Base-by-base conservation (phyloP, 2,329 filamentous ascomycete species). In the Chaetomium sp. region DNA sequence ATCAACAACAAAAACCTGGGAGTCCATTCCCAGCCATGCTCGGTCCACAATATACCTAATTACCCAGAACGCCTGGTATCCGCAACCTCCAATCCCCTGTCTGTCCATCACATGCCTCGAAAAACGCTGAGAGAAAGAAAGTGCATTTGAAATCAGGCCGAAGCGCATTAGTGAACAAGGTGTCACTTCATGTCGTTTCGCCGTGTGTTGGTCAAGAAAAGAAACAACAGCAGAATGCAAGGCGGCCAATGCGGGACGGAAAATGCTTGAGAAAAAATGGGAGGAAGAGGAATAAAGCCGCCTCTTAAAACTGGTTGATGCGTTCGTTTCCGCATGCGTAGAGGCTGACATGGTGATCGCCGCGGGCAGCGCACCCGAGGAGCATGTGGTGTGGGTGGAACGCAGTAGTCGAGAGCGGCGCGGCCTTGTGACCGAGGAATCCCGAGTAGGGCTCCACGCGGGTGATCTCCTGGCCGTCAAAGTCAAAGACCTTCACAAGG, bases 371-470 rank as follows among this genome's bases (percentile, higher is more conserved):
- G 65, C 88, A 94, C 38, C 90, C 91, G 59, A 99, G 79, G 71
- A 96, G 86, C 74, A 95, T 91, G 52, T 88, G 84, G 71, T 99
- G 94, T 1, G 94, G 94, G 72, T 99, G 94, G 76, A 97, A 99
- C 0, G 91, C 88, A 7, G 92, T 96, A 38, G 88, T 82, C 3
- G 91, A 86, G 62, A 99, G 95, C 1, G 94, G 88, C 6, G 86
- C 83, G 55, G 86, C 85, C 51, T 89, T 86, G 67, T 85, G 90
- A 65, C 91, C 87, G 60, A 95, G 76, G 76, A 95, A 95, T 68
- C 87, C 90, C 47, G 89, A 90, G 70, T 96, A 95, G 0, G 92
- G 92, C 69, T 97, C 91, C 61, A 94, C 83, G 19, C 84, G 85
- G 5, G 89, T 94, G 48, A 97, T 83, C 62, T 88, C 82, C 53